Percentiles rank a stretch among this genome's conserved stretches.
phyloP scores from a whole-genome alignment of 768 basidiomycete genomes.

The Suillus alpinus region DNA sequence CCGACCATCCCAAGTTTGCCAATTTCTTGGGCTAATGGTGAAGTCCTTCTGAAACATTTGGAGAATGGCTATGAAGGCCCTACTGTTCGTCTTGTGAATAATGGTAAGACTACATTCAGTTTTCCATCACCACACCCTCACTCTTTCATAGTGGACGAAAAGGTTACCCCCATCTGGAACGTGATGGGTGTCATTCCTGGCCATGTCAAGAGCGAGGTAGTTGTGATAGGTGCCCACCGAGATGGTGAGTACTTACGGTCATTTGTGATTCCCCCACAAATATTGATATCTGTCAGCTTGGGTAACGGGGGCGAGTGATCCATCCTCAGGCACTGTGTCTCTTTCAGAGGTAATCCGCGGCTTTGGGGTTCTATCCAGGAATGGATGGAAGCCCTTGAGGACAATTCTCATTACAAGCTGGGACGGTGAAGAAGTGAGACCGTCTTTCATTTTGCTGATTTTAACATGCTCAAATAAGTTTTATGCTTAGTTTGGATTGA shows the following conservation, averaged over 20 bases:
- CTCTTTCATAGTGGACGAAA: slow-evolving; percentile 38
- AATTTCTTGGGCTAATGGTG: slow-evolving; percentile 64
- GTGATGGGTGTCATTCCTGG: slow-evolving; percentile 64
- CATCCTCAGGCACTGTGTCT: slow-evolving; percentile 76
- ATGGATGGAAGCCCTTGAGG: slow-evolving; percentile 82
- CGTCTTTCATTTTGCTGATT: neutral
- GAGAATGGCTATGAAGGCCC: slow-evolving; percentile 41
- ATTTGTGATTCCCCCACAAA: neutral
- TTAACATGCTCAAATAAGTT: neutral
- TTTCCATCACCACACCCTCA: neutral
- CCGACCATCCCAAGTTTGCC: slow-evolving; percentile 63
- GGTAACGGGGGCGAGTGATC: slow-evolving; percentile 71
- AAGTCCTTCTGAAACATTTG: slow-evolving; percentile 50
- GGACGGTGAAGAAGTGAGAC: slow-evolving; percentile 65
- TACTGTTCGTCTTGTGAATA: slow-evolving; percentile 55
- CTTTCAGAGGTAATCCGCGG: slow-evolving; percentile 76
- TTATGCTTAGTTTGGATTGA: slow-evolving; percentile 40
- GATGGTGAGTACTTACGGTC: slow-evolving; percentile 44
- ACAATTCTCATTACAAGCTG: slow-evolving; percentile 72
- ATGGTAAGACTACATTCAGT: slow-evolving; percentile 35
- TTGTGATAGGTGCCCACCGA: slow-evolving; percentile 71
- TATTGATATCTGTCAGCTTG: slow-evolving; percentile 11
- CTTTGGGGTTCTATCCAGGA: slow-evolving; percentile 60
- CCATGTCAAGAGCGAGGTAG: slow-evolving; percentile 59
- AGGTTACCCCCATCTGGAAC: slow-evolving; percentile 72